Conservation (phyloP, 176 grass and related monocot genomes). For the Carex scoparia region DNA sequence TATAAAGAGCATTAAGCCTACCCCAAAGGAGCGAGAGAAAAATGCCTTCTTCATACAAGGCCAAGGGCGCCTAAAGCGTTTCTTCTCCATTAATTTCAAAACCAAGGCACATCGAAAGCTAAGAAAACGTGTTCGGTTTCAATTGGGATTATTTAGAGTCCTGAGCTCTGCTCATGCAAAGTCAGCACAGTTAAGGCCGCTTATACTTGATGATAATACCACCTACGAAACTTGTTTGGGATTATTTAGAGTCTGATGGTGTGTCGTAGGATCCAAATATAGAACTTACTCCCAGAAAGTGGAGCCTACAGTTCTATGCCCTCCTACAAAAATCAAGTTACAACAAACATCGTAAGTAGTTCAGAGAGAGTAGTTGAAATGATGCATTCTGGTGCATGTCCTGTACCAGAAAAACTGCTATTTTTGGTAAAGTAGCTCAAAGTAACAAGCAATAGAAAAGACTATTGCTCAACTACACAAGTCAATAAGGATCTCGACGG, state of each 20-base stretch:
- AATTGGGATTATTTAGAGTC: neutral
- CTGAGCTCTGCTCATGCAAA: neutral
- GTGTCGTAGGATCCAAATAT: neutral
- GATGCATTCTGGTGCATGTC: neutral
- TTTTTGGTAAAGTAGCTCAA: neutral
- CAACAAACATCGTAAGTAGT: neutral
- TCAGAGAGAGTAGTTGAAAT: neutral
- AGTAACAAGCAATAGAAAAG: neutral
- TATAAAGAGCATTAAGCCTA: slow-evolving; percentile 51
- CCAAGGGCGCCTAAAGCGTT: neutral
- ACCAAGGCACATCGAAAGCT: neutral
- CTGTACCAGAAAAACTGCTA: neutral
- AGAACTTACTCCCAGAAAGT: slow-evolving; percentile 46
- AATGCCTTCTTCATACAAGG: slow-evolving; percentile 29
- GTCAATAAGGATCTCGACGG: neutral
- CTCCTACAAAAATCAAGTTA: slow-evolving; percentile 21
- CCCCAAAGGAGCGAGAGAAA: slow-evolving; percentile 38
- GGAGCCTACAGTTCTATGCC: slow-evolving; percentile 57
- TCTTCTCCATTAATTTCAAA: neutral
- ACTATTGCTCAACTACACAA: neutral
- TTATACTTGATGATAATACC: neutral
- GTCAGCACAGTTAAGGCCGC: neutral
- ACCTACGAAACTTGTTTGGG: neutral
- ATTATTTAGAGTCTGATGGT: neutral
- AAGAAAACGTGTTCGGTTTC: neutral